Evolutionary conservation across 2,329 filamentous ascomycete genomes (phyloP).

Genomic region (Pseudocercospora musae): DNA sequence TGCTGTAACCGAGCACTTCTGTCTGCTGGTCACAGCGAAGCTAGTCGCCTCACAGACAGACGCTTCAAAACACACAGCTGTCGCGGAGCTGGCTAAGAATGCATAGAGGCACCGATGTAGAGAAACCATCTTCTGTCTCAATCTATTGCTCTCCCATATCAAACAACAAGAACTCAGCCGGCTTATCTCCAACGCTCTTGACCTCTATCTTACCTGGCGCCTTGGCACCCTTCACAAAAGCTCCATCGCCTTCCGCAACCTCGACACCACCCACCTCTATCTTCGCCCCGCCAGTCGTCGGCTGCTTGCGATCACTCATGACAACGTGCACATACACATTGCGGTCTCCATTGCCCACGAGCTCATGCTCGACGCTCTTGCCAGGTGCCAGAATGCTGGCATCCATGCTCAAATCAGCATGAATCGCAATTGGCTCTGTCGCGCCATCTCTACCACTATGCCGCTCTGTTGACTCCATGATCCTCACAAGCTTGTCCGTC

Average conservation of each 20-base stretch:
- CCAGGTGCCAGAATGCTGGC: slow-evolving; percentile 69
- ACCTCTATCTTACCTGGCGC: slow-evolving; percentile 46
- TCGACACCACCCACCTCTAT: slow-evolving; percentile 66
- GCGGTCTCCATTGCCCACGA: slow-evolving; percentile 62
- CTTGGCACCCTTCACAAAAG: slow-evolving; percentile 61
- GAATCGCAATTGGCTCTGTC: slow-evolving; percentile 72
- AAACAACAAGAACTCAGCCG: slow-evolving; percentile 50
- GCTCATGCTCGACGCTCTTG: slow-evolving; percentile 65
- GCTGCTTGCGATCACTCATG: slow-evolving; percentile 56
- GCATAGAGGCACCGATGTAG: too few species aligned
- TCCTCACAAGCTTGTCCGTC: slow-evolving; percentile 65
- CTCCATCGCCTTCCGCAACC: slow-evolving; percentile 75
- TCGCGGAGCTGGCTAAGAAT: too few species aligned
- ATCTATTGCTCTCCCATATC: slow-evolving; percentile 43
- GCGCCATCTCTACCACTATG: slow-evolving; percentile 64
- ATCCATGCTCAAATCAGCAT: slow-evolving; percentile 80
- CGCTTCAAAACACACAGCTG: too few species aligned
- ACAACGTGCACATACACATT: slow-evolving; percentile 80
- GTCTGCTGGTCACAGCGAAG: too few species aligned
- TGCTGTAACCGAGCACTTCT: too few species aligned
- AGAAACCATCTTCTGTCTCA: background rate
- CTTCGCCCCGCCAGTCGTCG: slow-evolving; percentile 68
- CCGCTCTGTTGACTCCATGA: slow-evolving; percentile 68
- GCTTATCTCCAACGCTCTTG: slow-evolving; percentile 46
- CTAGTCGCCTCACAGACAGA: too few species aligned